phyloP scores from a whole-genome alignment of 108 stramenopile species.

The Cylindrotheca closterium region DNA sequence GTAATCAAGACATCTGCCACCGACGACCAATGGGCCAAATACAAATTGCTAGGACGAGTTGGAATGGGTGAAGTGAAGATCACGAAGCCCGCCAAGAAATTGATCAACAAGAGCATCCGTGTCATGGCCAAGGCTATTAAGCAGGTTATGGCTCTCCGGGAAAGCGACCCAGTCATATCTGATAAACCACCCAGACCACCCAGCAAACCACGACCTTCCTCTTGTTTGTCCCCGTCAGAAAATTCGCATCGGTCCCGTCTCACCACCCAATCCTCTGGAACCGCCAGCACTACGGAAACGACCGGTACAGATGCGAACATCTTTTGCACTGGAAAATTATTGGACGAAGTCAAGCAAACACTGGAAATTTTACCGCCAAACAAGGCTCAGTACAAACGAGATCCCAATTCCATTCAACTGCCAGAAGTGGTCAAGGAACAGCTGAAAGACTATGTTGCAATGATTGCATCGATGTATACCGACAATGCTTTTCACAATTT shows the following conservation, averaged over 20 bases:
- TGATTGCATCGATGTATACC: slow-evolving; percentile 36
- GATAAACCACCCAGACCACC: slow-evolving; percentile 1
- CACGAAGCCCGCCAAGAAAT: not conserved
- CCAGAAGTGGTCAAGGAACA: slow-evolving; percentile 12
- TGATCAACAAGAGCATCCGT: not conserved
- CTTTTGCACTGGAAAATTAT: slow-evolving; percentile 21
- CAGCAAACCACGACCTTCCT: not conserved
- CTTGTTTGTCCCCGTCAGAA: too few relatives aligned
- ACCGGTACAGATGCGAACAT: too few relatives aligned
- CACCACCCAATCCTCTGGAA: too few relatives aligned
- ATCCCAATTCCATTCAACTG: slow-evolving; percentile 23
- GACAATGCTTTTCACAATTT: slow-evolving; percentile 46
- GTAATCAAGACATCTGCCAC: slow-evolving; percentile 12
- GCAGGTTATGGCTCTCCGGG: slow-evolving; percentile 17
- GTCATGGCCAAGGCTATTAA: slow-evolving; percentile 9
- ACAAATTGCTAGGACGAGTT: slow-evolving; percentile 20
- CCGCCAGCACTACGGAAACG: too few relatives aligned
- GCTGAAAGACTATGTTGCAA: slow-evolving; percentile 25
- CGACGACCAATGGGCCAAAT: slow-evolving; percentile 34
- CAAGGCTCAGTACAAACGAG: slow-evolving; percentile 11
- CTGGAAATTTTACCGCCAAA: slow-evolving; percentile 11
- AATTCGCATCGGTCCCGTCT: too few relatives aligned
- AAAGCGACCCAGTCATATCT: not conserved
- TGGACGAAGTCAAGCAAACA: slow-evolving; percentile 34
- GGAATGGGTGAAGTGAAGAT: slow-evolving; percentile 19